phyloP scores from a whole-genome alignment of 106 monocot genomes.

The Allium cepa region DNA sequence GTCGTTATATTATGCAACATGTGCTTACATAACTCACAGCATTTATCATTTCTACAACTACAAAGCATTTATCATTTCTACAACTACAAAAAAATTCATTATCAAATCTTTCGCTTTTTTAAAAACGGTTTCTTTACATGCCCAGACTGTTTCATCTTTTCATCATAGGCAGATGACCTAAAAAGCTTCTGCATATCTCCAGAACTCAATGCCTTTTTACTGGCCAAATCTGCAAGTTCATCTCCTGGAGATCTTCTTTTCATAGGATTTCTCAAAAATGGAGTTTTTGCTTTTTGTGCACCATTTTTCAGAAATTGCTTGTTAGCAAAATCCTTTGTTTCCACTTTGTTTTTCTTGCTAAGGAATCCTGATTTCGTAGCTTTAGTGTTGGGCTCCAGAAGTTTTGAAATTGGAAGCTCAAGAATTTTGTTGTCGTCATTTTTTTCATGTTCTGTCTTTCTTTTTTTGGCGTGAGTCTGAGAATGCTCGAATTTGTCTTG shows the following conservation, averaged over 20 bases:
- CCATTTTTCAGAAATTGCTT: conserved; percentile 2
- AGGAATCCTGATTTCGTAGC: conserved; percentile 23
- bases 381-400: conserved; percentile 14
- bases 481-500: conserved; percentile 11
- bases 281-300: background rate
- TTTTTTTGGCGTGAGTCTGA: conserved; percentile 16
- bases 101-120: conserved; percentile 20
- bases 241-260: conserved; percentile 22
- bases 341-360: conserved; percentile 1
- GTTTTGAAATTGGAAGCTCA: background rate
- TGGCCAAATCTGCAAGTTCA: conserved; percentile 60
- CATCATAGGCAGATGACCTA: conserved; percentile 17
- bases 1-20: no score
- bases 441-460: conserved; percentile 20
- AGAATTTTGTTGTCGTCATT: background rate
- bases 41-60: no score
- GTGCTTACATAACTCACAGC: no score
- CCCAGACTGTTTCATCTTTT: conserved; percentile 3
- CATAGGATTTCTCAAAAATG: conserved; percentile 25
- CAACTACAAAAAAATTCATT: background rate
- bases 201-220: conserved; percentile 29
- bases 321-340: conserved; percentile 2
- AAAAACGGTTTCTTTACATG: conserved; percentile 14
- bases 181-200: conserved; percentile 52
- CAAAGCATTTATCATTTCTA: no score